Evolutionary conservation across 2,329 filamentous ascomycete genomes (phyloP), one percentile per base, ranked within the genome.

Genomic region (Fusarium musae): DNA sequence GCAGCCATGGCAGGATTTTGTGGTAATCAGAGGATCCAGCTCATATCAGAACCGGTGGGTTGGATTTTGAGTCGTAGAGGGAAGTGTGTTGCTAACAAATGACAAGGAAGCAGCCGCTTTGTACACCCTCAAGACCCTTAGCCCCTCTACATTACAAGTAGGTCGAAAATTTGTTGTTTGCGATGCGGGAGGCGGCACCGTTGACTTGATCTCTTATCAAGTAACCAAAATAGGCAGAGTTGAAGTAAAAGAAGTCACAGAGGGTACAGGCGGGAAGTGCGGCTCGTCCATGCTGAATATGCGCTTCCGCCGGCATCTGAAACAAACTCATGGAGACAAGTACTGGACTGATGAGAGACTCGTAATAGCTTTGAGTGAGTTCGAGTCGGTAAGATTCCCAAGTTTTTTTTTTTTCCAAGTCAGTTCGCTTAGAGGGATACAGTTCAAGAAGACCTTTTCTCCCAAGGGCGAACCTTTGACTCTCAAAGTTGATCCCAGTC

Each of bases 101-200:
- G 21, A 47, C 11, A 62, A 83, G 81, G 86, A 88, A 79, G 87
- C 86, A 13, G 87, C 87, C 13, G 87, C 86, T 6, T 79, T 87
- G 28, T 87, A 86, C 71, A 84, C 85, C 0, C 79, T 88, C 9
- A 82, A 85, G 59, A 82, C 82, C 13, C 78, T 86, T 9, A 82
- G 83, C 28, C 82, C 81, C 3, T 81, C 83, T 28, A 82, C 81
- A 2, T 75, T 87, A 44, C 79, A 84, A 67, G 74, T 84, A 17
- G 84, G 84, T 30, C 85, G 87, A 43, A 85, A 83, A 23, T 86
- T 89, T 57, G 84, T 89, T 19, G 83, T 89, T 6, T 87, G 87
- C 43, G 87, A 89, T 71, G 87, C 87, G 26, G 87, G 87, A 16
- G 87, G 87, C 39, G 87, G 87, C 30, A 88, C 86, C 2, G 86